phyloP scores from a whole-genome alignment of 306 rosid species.

The Leucaena leucocephala region DNA sequence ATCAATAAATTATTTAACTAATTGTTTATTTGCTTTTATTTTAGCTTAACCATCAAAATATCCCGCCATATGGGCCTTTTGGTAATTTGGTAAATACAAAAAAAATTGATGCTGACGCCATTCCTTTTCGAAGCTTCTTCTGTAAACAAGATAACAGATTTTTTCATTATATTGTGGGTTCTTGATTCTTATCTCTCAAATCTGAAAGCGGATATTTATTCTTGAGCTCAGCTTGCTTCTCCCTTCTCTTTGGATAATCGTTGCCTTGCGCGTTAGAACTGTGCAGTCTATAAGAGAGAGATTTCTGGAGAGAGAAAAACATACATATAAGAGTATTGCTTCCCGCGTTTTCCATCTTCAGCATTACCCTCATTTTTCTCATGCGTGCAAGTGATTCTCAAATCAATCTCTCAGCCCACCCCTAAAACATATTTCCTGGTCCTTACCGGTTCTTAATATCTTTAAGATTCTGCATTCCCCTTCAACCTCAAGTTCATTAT shows the following conservation, averaged over 20 bases:
- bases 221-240: constrained; percentile 19
- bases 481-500: constrained; percentile 40
- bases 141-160: constrained; percentile 3
- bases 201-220: background rate
- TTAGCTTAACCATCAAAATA: background rate
- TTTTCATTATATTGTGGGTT: background rate
- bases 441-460: constrained; percentile 44
- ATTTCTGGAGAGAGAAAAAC: constrained; percentile 12
- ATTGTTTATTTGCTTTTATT: background rate
- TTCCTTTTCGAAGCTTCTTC: constrained; percentile 34
- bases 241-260: constrained; percentile 15
- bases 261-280: constrained; percentile 64
- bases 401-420: constrained; percentile 28
- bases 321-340: constrained; percentile 45
- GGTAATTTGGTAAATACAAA: background rate
- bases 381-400: constrained; percentile 93
- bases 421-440: constrained; percentile 44
- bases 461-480: constrained; percentile 64
- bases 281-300: constrained; percentile 19
- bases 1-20: background rate
- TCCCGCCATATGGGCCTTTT: background rate
- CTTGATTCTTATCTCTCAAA: background rate
- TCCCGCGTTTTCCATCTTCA: constrained; percentile 67
- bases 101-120: background rate
- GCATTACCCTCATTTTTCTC: constrained; percentile 47